These are phyloP conservation scores for Tetrahymena malaccensis DNA, from an alignment of 73 alveolate species.

Conservation along the genomic window DNA sequence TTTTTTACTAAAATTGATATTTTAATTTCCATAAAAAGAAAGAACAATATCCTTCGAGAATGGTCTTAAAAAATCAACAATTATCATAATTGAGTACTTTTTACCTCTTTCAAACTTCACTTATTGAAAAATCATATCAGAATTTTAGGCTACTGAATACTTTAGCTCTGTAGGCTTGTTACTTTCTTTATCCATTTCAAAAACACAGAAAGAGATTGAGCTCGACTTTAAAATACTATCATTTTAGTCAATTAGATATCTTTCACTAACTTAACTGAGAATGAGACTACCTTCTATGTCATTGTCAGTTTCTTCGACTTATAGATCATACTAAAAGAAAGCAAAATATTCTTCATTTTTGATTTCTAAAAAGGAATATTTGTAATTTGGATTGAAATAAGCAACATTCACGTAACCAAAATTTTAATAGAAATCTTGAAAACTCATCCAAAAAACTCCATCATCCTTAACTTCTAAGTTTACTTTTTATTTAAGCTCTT, in stretches of 20 bases:
- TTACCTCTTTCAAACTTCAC: neutral
- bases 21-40: neutral
- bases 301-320: neutral
- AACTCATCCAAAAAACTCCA: constrained; percentile 66
- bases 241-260: neutral
- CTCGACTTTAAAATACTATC: neutral
- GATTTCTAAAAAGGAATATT: neutral
- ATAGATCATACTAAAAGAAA: neutral
- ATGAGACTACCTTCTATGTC: neutral
- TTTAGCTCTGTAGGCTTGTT: neutral
- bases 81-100: neutral
- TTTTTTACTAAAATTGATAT: neutral
- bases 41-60: neutral
- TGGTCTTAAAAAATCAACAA: neutral
- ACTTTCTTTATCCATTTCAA: neutral
- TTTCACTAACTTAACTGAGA: neutral
- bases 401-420: neutral
- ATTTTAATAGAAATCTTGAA: constrained; percentile 31
- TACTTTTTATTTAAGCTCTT: constrained; percentile 48
- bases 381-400: neutral
- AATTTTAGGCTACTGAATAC: neutral
- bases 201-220: neutral
- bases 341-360: neutral
- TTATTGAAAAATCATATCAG: neutral
- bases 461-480: constrained; percentile 56